Evolutionary conservation across 2,329 filamentous ascomycete species (phyloP).

Genomic region (Whalleya microplaca): DNA sequence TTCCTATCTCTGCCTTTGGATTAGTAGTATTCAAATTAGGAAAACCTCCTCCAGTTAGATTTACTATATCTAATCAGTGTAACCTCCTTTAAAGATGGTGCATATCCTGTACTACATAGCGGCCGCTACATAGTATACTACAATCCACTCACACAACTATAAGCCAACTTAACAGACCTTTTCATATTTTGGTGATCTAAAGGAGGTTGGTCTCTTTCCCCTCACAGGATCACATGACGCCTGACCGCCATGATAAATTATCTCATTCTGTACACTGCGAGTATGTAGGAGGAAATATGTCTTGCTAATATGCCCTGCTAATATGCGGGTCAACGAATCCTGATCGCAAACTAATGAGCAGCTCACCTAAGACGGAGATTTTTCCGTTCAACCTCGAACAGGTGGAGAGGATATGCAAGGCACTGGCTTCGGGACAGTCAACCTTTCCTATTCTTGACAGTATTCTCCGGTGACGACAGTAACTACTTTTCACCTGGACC

Average conservation of each 20-base stretch:
- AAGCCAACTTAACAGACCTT: neutral
- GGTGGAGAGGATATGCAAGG: neutral
- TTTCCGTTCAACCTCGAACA: neutral
- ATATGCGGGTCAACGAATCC: neutral
- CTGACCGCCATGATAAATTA: neutral
- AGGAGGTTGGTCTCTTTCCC: neutral
- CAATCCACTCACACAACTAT: neutral
- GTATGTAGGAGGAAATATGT: too few relatives aligned
- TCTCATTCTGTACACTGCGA: neutral
- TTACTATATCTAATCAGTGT: too few relatives aligned
- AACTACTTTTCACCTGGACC: too few relatives aligned
- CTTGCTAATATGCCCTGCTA: too few relatives aligned
- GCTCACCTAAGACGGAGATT: neutral
- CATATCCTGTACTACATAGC: too few relatives aligned
- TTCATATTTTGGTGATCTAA: neutral
- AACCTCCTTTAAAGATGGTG: too few relatives aligned
- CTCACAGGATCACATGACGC: neutral
- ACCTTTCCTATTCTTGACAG: neutral
- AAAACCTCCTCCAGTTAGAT: neutral
- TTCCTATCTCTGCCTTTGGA: neutral
- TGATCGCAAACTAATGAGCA: neutral
- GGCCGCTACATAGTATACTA: too few relatives aligned
- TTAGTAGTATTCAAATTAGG: constrained; percentile 5
- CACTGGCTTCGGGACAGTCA: neutral
- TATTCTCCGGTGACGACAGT: neutral